These are phyloP conservation scores for Sporothrix protearum DNA, from an alignment of 2,329 filamentous ascomycete species.

Conservation along the genomic window DNA sequence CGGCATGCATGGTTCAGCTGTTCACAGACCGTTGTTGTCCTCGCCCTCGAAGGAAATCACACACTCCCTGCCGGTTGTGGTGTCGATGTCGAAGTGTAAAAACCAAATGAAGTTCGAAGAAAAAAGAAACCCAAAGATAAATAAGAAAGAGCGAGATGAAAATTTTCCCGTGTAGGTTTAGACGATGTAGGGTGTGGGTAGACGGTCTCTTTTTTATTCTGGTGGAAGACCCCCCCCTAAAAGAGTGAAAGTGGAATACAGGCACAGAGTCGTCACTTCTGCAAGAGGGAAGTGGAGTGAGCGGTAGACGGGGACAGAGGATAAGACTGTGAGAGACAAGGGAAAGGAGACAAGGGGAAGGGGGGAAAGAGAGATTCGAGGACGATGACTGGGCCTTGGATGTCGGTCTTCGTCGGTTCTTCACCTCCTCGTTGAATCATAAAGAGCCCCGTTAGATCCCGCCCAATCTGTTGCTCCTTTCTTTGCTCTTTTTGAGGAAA, in stretches of 20 bases:
- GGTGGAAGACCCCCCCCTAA: conserved; percentile 3
- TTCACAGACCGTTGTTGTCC: conserved; percentile 39
- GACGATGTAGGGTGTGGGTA: conserved; percentile 10
- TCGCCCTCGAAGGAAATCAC: conserved; percentile 21
- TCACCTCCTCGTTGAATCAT: background rate
- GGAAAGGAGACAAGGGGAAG: background rate
- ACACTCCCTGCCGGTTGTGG: background rate
- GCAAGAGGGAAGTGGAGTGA: conserved; percentile 18
- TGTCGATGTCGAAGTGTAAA: background rate
- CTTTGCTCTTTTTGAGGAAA: background rate
- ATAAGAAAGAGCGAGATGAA: background rate
- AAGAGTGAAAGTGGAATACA: conserved; percentile 10
- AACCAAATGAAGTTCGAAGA: background rate
- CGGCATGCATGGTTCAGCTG: conserved; percentile 48
- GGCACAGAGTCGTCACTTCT: conserved; percentile 15
- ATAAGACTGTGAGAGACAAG: conserved; percentile 13
- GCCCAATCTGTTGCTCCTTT: background rate
- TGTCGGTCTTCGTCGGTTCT: background rate
- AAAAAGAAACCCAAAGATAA: background rate
- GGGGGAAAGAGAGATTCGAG: background rate
- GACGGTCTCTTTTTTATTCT: conserved; percentile 14
- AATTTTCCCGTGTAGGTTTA: background rate
- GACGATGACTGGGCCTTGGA: conserved; percentile 11
- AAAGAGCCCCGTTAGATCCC: background rate
- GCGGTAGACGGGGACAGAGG: background rate